Evolutionary conservation across 805 yeast genomes (phyloP), one percentile per base, ranked within the genome.

Genomic region (Suhomyces kilbournensis): DNA sequence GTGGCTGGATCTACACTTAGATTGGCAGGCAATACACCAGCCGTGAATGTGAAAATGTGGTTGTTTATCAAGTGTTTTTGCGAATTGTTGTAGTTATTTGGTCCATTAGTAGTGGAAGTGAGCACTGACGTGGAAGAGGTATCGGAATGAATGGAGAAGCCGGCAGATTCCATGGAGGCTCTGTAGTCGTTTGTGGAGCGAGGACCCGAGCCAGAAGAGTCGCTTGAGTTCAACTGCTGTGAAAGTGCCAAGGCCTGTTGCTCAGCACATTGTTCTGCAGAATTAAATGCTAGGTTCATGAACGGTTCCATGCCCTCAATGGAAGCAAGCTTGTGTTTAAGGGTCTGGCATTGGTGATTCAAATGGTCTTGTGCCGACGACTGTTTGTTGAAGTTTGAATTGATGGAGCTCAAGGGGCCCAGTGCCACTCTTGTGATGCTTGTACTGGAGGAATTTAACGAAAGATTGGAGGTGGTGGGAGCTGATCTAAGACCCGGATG

Each of bases 1-100:
- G 97, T 90, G 2, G 89, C 97, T 3, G 98, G 97, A 66, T 94
- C 99, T 63, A 89, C 87, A 57, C 81, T 80, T 54, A 81, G 78
- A 56, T 80, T 83, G 4, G 88, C 88, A 3, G 93, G 96, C 44
- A 85, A 75, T 14, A 86, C 84, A 26, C 96, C 96, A 54, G 87
- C 88, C 46, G 87, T 82, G 69, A 83, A 88, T 5, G 90, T 88
- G 61, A 72, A 74, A 44, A 81, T 65, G 51, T 76, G 75, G 57
- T 70, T 76, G 50, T 54, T 53, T 54, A 63, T 53, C 57, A 64
- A 43, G 53, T 58, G 54, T 32, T 51, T 52, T 20, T 42, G 40
- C 22, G 49, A 7, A 26, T 32, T 30, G 32, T 49, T 50, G 22
- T 17, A 17, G 7, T 10, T 17, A 8, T 38, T 17, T 4, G 23